Evolutionary conservation across 148 eudicot species (phyloP).

Genomic region (Heliamphora exappendiculata): DNA sequence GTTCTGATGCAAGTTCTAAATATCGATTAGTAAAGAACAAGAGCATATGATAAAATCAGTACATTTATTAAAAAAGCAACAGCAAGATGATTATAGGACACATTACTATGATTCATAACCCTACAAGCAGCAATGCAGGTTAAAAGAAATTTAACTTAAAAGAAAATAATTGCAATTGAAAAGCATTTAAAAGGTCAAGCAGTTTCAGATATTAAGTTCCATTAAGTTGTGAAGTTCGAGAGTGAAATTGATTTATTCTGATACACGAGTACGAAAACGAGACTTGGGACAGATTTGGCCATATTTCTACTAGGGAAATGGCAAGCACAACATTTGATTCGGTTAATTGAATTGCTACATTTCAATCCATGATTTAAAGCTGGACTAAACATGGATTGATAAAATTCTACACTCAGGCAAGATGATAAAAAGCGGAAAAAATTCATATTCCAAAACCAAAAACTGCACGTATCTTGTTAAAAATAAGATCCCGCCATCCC

Average conservation of each 20-base stretch:
- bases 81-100: too few relatives aligned
- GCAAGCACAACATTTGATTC: neutral
- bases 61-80: too few relatives aligned
- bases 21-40: too few relatives aligned
- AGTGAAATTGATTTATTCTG: neutral
- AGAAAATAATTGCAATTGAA: too few relatives aligned
- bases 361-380: constrained; percentile 8
- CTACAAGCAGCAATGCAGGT: too few relatives aligned
- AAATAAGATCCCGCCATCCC: constrained; percentile 96
- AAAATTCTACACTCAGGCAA: neutral
- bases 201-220: neutral
- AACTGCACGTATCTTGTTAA: constrained; percentile 83
- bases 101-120: too few relatives aligned
- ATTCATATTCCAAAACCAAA: constrained; percentile 85
- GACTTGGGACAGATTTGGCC: neutral
- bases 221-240: neutral
- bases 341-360: constrained; percentile 6
- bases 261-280: neutral
- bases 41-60: too few relatives aligned
- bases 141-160: too few relatives aligned
- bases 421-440: neutral
- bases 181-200: neutral
- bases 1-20: too few relatives aligned
- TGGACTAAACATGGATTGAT: neutral
- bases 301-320: constrained; percentile 1